Evolutionary conservation across 2,329 filamentous ascomycete genomes (phyloP).

Genomic region (Aspergillus viridinutans): DNA sequence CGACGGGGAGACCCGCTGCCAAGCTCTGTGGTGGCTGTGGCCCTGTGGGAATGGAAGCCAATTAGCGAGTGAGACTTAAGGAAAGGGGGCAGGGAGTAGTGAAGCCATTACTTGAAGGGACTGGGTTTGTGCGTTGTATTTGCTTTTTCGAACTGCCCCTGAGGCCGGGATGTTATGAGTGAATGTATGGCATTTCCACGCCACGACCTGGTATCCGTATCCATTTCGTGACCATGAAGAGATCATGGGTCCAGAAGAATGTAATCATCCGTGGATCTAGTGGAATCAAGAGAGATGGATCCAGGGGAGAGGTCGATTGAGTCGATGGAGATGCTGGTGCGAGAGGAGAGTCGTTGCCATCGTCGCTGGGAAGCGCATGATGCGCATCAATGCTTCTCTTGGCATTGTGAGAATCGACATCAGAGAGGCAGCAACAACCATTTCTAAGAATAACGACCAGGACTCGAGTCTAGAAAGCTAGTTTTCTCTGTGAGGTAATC

Average conservation of each 20-base stretch:
- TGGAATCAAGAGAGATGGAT: not conserved
- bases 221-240: not conserved
- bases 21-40: slow-evolving; percentile 29
- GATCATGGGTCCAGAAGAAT: not conserved
- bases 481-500: no score
- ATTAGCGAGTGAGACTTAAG: not conserved
- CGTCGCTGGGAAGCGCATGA: not conserved
- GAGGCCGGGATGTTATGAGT: not conserved
- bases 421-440: not conserved
- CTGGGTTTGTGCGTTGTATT: not conserved
- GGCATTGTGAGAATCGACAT: not conserved
- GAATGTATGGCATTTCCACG: not conserved
- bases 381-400: not conserved
- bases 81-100: not conserved
- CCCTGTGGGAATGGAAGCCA: slow-evolving; percentile 3
- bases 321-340: not conserved
- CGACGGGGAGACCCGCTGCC: slow-evolving; percentile 25
- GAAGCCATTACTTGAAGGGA: not conserved
- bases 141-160: not conserved
- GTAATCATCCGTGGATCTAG: not conserved
- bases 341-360: not conserved
- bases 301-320: not conserved
- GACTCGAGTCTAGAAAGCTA: no score
- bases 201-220: not conserved
- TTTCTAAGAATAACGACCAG: not conserved